phyloP scores from a whole-genome alignment of 441 rosid genomes.

The Populus hybrid region DNA sequence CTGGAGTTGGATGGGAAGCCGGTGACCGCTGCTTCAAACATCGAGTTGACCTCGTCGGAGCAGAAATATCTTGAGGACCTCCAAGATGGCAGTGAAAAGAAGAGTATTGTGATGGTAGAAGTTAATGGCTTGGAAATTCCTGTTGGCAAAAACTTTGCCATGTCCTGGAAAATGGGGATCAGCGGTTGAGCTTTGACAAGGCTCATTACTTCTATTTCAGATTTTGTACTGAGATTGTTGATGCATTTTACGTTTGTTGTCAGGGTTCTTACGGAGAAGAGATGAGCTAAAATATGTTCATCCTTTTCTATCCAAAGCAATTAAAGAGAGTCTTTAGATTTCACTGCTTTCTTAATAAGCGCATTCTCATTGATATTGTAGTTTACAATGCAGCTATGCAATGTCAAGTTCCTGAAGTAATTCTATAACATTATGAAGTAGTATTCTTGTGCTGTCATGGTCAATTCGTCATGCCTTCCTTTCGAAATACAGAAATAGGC shows the following conservation, averaged over 20 bases:
- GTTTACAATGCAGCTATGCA: conserved; percentile 13
- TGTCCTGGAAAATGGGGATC: conserved; percentile 70
- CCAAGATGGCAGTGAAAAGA: conserved; percentile 33
- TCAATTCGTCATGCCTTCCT: neutral
- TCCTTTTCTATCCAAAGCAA: conserved; percentile 35
- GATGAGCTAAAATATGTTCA: conserved; percentile 39
- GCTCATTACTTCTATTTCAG: neutral
- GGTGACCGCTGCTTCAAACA: conserved; percentile 11
- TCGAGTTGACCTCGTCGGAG: conserved; percentile 39
- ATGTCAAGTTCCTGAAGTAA: neutral
- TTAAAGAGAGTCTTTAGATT: conserved; percentile 1
- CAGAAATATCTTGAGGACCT: conserved; percentile 35
- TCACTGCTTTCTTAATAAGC: neutral
- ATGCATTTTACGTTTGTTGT: neutral
- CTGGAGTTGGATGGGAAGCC: conserved; percentile 50
- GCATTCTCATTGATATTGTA: conserved; percentile 11
- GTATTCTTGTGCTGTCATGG: neutral
- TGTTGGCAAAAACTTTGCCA: conserved; percentile 60
- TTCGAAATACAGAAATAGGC: too few relatives aligned
- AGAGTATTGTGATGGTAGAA: conserved; percentile 57
- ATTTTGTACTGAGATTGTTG: neutral
- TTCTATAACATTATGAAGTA: neutral
- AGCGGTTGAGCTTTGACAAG: conserved; percentile 15
- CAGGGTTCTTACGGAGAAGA: conserved; percentile 28
- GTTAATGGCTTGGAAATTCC: conserved; percentile 55